Conservation (phyloP, 768 basidiomycete species). For the Leucocoprinus sp. region DNA sequence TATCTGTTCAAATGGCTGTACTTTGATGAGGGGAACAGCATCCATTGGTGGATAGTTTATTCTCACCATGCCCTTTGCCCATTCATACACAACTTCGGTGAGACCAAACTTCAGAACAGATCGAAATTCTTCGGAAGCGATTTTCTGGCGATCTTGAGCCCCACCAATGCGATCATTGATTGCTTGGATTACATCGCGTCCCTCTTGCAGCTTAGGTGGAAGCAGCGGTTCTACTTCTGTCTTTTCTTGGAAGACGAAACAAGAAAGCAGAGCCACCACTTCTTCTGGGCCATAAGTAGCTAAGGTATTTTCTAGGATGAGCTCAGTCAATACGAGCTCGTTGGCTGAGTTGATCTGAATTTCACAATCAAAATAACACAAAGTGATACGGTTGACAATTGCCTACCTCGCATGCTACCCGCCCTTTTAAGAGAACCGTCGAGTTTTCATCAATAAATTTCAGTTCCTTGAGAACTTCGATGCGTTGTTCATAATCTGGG, state of each 20-base stretch:
- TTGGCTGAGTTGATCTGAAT: slow-evolving; percentile 94
- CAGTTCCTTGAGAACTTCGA: slow-evolving; percentile 83
- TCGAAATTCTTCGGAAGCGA: slow-evolving; percentile 71
- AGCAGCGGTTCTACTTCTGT: slow-evolving; percentile 83
- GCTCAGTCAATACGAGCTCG: slow-evolving; percentile 91
- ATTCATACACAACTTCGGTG: slow-evolving; percentile 96
- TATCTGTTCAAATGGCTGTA: slow-evolving; percentile 92
- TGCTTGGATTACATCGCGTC: slow-evolving; percentile 65
- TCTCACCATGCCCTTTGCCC: slow-evolving; percentile 96
- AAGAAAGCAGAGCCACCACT: slow-evolving; percentile 90
- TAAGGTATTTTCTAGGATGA: slow-evolving; percentile 92
- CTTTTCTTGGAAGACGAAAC: slow-evolving; percentile 98
- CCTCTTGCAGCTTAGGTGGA: slow-evolving; percentile 71
- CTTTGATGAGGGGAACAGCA: not conserved
- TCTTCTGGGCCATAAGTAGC: slow-evolving; percentile 90
- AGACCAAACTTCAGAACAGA: slow-evolving; percentile 82
- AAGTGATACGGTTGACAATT: not conserved
- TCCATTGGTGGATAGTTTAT: not conserved
- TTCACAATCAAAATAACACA: slow-evolving; percentile 2
- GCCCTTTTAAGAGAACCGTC: slow-evolving; percentile 90
- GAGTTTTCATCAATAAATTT: slow-evolving; percentile 94
- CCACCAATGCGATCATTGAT: slow-evolving; percentile 74
- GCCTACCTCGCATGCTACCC: slow-evolving; percentile 93
- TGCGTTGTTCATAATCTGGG: slow-evolving; percentile 94
- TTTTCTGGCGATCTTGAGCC: slow-evolving; percentile 75